phyloP scores from a whole-genome alignment of 768 basidiomycete genomes.

The Auricularia sp. region DNA sequence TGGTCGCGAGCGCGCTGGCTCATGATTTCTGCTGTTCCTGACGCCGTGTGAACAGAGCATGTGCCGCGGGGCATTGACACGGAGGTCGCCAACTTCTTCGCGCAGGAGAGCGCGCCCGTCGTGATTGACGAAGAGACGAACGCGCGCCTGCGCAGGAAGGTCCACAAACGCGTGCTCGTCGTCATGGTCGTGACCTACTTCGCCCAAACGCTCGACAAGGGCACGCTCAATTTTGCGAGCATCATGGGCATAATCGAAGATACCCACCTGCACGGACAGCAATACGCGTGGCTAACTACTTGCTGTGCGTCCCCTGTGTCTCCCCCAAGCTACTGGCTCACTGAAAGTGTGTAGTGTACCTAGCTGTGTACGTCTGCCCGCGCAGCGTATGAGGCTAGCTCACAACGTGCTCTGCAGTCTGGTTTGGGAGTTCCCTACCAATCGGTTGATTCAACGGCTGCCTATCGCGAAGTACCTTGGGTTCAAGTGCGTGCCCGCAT shows the following conservation, averaged over 20 bases:
- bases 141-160: conserved; percentile 33
- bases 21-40: neutral
- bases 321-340: neutral
- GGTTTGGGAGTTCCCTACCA: conserved; percentile 39
- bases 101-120: conserved; percentile 18
- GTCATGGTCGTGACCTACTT: conserved; percentile 41
- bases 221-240: conserved; percentile 37
- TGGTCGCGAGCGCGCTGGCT: neutral
- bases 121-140: conserved; percentile 36
- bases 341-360: conserved; percentile 1
- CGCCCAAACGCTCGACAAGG: conserved; percentile 37
- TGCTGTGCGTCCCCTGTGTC: conserved; percentile 25
- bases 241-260: conserved; percentile 39
- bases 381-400: neutral
- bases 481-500: conserved; percentile 25
- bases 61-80: conserved; percentile 27
- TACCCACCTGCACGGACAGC: conserved; percentile 36
- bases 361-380: neutral
- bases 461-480: conserved; percentile 42
- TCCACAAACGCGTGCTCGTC: conserved; percentile 37
- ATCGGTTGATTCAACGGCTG: conserved; percentile 37
- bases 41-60: neutral
- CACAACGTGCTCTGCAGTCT: conserved; percentile 17
- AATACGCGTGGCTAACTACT: conserved; percentile 41
- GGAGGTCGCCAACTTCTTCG: conserved; percentile 39